Conservation (phyloP, 139 green algal species). For the Raphidocelis subcapitata region DNA sequence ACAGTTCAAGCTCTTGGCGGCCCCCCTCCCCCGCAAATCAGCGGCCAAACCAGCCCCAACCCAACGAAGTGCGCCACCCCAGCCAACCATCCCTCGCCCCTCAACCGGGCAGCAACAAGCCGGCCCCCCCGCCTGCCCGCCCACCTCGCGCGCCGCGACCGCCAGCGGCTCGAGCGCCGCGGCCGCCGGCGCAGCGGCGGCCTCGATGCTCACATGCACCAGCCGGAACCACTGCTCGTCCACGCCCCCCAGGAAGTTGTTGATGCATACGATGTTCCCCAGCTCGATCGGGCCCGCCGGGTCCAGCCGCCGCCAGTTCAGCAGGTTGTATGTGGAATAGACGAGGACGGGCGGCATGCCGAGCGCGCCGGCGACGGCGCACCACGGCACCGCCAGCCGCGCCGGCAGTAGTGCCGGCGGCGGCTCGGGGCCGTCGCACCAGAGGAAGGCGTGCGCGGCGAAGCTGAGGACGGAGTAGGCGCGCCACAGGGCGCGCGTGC, state of each 20-base stretch:
- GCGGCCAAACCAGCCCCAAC: no score
- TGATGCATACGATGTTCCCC: constrained; percentile 43
- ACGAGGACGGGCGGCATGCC: constrained; percentile 44
- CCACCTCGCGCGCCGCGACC: constrained; percentile 31
- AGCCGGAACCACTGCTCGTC: constrained; percentile 53
- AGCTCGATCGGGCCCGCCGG: constrained; percentile 28
- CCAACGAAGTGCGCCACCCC: no score
- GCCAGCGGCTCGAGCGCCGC: constrained; percentile 25
- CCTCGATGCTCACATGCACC: constrained; percentile 55
- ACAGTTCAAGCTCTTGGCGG: no score
- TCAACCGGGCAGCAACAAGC: no score
- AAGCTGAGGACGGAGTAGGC: constrained; percentile 49
- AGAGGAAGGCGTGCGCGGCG: constrained; percentile 30
- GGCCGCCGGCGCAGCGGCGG: constrained; percentile 23
- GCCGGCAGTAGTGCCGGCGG: constrained; percentile 28
- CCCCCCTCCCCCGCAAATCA: no score
- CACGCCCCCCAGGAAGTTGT: constrained; percentile 47
- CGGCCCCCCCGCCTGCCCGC: background rate
- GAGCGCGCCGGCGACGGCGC: constrained; percentile 9
- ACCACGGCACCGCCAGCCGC: constrained; percentile 36
- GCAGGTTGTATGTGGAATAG: constrained; percentile 50
- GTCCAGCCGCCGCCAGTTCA: constrained; percentile 47
- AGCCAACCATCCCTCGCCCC: no score
- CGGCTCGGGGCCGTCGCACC: constrained; percentile 30
- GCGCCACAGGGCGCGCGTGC: constrained; percentile 27